phyloP scores from a whole-genome alignment of 2,329 filamentous ascomycete genomes.

The Hymenoscyphus linearis region DNA sequence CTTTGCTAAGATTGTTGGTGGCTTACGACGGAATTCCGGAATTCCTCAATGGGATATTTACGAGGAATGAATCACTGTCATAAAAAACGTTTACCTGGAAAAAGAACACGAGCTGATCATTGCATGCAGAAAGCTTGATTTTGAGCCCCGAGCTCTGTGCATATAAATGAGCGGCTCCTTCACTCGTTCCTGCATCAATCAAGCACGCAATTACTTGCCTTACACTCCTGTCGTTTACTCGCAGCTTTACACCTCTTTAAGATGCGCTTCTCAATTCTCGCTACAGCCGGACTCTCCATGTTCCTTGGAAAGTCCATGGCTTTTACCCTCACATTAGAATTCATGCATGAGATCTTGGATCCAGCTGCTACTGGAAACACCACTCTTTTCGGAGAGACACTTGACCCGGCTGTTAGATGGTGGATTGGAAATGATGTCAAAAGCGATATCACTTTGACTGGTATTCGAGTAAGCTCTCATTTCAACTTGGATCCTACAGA shows the following conservation, averaged over 20 bases:
- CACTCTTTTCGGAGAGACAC: not conserved
- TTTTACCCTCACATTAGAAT: not conserved
- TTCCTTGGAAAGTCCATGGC: not conserved
- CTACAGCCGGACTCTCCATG: not conserved
- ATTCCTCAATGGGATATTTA: not conserved
- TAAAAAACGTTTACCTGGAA: not conserved
- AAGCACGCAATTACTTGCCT: not conserved
- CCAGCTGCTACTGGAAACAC: not conserved
- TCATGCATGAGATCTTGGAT: not conserved
- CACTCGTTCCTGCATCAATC: not conserved
- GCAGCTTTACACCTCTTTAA: not conserved
- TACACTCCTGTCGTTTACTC: not conserved
- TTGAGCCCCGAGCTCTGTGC: not conserved
- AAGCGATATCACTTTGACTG: not conserved
- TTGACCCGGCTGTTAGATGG: not conserved
- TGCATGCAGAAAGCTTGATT: not conserved
- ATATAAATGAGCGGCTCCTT: not conserved
- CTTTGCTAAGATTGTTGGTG: not conserved
- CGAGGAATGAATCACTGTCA: not conserved
- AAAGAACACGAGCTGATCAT: not conserved
- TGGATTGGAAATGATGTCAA: not conserved
- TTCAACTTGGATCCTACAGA: not conserved
- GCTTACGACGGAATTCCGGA: not conserved
- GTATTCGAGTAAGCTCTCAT: not conserved
- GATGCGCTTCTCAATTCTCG: not conserved